Conservation (phyloP, 2,329 filamentous ascomycete species). For the Calonectria montana region DNA sequence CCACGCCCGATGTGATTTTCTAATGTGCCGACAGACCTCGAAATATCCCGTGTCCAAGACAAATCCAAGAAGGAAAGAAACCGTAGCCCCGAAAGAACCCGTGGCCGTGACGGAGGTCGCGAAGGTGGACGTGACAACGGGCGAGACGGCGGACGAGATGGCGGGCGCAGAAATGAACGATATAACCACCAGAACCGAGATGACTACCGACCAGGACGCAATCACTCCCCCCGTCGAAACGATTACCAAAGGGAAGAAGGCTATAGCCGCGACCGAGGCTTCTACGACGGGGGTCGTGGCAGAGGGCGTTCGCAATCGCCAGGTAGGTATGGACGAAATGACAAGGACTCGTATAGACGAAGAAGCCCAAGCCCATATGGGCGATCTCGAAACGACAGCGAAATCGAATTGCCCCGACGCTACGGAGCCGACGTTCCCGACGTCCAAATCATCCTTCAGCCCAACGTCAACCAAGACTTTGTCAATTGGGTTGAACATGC, state of each 20-base stretch:
- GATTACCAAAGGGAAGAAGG: constrained; percentile 70
- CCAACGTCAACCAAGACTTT: constrained; percentile 83
- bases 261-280: constrained; percentile 64
- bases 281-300: constrained; percentile 54
- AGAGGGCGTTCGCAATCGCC: constrained; percentile 79
- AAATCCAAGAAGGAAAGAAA: constrained; percentile 72
- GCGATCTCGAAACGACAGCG: constrained; percentile 60
- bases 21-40: constrained; percentile 71
- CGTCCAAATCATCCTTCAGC: constrained; percentile 86
- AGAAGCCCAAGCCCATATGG: constrained; percentile 76
- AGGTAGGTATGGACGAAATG: constrained; percentile 52
- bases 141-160: constrained; percentile 53
- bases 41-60: constrained; percentile 89
- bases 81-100: constrained; percentile 70
- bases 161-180: constrained; percentile 56
- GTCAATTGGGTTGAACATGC: constrained; percentile 83
- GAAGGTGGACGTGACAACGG: constrained; percentile 55
- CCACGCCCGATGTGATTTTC: neutral
- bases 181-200: constrained; percentile 66
- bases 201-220: constrained; percentile 73
- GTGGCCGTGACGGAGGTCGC: constrained; percentile 42
- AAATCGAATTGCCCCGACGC: constrained; percentile 79
- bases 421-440: constrained; percentile 84
- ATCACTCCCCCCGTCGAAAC: constrained; percentile 67
- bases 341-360: constrained; percentile 68